phyloP scores from a whole-genome alignment of 257 asterid genomes.

The Eustoma russellianum region DNA sequence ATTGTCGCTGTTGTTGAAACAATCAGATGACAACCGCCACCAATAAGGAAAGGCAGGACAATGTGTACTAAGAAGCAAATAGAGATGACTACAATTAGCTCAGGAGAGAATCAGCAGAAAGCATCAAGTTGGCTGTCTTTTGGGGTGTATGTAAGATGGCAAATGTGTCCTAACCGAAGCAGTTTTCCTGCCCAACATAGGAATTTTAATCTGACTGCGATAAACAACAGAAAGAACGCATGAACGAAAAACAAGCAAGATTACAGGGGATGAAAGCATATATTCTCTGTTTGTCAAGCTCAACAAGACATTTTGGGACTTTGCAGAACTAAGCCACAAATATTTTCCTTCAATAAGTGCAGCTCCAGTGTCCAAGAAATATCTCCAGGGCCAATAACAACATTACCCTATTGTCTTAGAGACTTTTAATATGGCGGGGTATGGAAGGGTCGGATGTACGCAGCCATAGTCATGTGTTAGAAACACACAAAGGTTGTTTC shows the following conservation, averaged over 20 bases:
- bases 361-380: slow-evolving; percentile 75
- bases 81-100: neutral
- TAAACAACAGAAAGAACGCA: slow-evolving; percentile 40
- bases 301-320: slow-evolving; percentile 13
- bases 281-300: slow-evolving; percentile 12
- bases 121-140: slow-evolving; percentile 9
- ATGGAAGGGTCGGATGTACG: too few relatives aligned
- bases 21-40: too few relatives aligned
- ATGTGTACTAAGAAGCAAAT: too few relatives aligned
- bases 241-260: slow-evolving; percentile 33
- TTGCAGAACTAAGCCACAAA: slow-evolving; percentile 29
- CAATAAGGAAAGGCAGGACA: too few relatives aligned
- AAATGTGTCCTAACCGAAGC: slow-evolving; percentile 27
- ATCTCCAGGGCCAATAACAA: slow-evolving; percentile 80
- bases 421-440: too few relatives aligned
- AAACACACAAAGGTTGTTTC: too few relatives aligned
- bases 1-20: too few relatives aligned
- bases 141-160: slow-evolving; percentile 39
- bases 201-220: slow-evolving; percentile 47
- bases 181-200: slow-evolving; percentile 45
- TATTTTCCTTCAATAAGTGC: slow-evolving; percentile 61
- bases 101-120: neutral
- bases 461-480: too few relatives aligned
- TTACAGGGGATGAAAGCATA: slow-evolving; percentile 33
- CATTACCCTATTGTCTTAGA: too few relatives aligned